Base-by-base conservation (phyloP, 805 yeast species). In the Metschnikowia cerradonensis region DNA sequence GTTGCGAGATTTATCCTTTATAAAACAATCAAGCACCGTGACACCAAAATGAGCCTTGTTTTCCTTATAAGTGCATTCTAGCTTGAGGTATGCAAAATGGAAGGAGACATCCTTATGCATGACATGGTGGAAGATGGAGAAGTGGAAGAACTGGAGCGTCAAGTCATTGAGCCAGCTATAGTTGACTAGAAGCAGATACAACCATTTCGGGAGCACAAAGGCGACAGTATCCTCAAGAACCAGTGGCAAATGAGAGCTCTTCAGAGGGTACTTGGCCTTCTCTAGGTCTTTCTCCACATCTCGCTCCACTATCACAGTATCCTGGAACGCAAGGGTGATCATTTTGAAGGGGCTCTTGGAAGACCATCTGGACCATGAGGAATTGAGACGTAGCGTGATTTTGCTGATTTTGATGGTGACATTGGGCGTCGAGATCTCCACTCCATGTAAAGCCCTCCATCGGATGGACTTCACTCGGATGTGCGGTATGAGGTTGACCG, bases 381-480 rank as follows among this genome's bases (percentile, higher is more conserved):
- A 31, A 26, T 52, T 51, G 31, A 57, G 26, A 11, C 50, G 42
- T 33, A 58, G 40, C 20, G 45, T 36, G 10, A 55, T 23, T 33
- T 43, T 46, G 10, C 38, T 35, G 23, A 49, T 48, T n/a, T 42
- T 33, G 22, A 58, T 42, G 13, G 48, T 45, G 41, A 40, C 46
- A 7, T 45, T 52, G 6, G 50, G 51, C 7, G 49, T 41, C 14
- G 47, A 41, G 40, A 58, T 19, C 10, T 46, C 37, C 32, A 58
- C 52, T 8, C 56, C 54, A 22, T 51, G 35, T 14, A 58, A 32
- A 11, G 58, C 42, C 37, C 53, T n/a, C 61, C 61, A 58, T n/a
- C 61, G 52, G 13, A 58, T 37, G 31, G 53, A 44, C 40, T 43
- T 51, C 15, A 58, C 59, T 15, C 49, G 43, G 22, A 58, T 33